Conservation (phyloP, 192 early-diverging fungal species). For the Haplosporangium gracile region DNA sequence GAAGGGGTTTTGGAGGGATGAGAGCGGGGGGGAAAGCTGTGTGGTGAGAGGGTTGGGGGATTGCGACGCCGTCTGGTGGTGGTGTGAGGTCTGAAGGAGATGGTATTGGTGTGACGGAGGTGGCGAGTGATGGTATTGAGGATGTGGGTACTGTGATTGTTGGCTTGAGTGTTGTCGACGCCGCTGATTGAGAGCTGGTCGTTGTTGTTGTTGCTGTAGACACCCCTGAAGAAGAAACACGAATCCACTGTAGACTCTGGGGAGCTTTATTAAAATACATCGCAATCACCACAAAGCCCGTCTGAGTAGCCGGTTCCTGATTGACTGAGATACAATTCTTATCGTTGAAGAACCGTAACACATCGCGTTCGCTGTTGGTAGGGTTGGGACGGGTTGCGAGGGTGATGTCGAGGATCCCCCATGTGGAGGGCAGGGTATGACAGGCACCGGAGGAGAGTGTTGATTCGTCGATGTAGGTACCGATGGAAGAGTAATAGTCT, state of each 20-base stretch:
- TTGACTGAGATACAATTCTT: not conserved
- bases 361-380: not conserved
- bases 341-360: constrained; percentile 4
- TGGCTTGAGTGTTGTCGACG: not conserved
- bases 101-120: not conserved
- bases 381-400: not conserved
- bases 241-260: constrained; percentile 11
- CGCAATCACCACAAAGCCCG: not conserved
- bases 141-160: not conserved
- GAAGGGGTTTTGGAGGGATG: constrained; percentile 25
- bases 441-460: not conserved
- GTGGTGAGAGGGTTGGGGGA: not conserved
- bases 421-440: not conserved
- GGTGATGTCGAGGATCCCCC: constrained; percentile 25
- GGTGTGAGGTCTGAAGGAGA: not conserved
- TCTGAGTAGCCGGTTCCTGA: constrained; percentile 1
- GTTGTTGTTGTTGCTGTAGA: not conserved
- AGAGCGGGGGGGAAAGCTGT: constrained; percentile 14
- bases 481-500: constrained; percentile 5
- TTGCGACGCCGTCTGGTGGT: not conserved
- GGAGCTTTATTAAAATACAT: constrained; percentile 13
- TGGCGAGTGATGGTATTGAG: not conserved
- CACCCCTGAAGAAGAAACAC: not conserved
- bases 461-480: constrained; percentile 11
- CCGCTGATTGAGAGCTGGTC: not conserved